Percentiles rank a stretch among this genome's conserved stretches.
Evolutionary conservation across 108 stramenopile genomes (phyloP).

Genomic region (Seminavis robusta): DNA sequence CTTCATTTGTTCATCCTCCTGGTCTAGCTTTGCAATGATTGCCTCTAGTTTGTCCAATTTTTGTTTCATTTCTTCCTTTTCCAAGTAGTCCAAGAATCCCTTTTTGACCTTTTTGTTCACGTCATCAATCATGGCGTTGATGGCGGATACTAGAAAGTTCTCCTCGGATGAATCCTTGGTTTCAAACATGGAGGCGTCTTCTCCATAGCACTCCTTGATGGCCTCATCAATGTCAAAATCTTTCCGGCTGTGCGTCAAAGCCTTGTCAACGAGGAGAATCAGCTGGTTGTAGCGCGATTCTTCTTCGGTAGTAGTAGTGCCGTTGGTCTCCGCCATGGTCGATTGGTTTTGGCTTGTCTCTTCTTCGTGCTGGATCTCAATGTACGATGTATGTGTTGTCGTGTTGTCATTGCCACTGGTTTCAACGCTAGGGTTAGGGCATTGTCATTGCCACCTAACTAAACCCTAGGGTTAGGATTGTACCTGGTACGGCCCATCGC

Average conservation of each 20-base stretch:
- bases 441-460: too few relatives aligned
- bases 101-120: slow-evolving; percentile 5
- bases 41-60: slow-evolving; percentile 9
- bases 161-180: not conserved
- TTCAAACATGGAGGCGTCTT: slow-evolving; percentile 12
- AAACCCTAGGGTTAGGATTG: too few relatives aligned
- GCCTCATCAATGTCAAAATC: slow-evolving; percentile 2
- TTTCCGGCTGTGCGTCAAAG: not conserved
- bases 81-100: not conserved
- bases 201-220: slow-evolving; percentile 11
- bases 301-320: too few relatives aligned
- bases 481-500: too few relatives aligned
- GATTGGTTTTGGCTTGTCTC: not conserved
- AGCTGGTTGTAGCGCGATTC: slow-evolving; percentile 12
- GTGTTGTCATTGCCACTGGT: too few relatives aligned
- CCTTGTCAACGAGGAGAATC: slow-evolving; percentile 1
- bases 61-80: slow-evolving; percentile 3
- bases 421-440: too few relatives aligned
- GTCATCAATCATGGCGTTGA: slow-evolving; percentile 11
- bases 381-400: too few relatives aligned
- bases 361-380: not conserved
- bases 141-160: not conserved
- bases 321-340: not conserved
- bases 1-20: slow-evolving; percentile 9
- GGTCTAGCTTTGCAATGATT: slow-evolving; percentile 10